Conservation (phyloP, 2,329 filamentous ascomycete genomes). For the Aspergillus sp. region DNA sequence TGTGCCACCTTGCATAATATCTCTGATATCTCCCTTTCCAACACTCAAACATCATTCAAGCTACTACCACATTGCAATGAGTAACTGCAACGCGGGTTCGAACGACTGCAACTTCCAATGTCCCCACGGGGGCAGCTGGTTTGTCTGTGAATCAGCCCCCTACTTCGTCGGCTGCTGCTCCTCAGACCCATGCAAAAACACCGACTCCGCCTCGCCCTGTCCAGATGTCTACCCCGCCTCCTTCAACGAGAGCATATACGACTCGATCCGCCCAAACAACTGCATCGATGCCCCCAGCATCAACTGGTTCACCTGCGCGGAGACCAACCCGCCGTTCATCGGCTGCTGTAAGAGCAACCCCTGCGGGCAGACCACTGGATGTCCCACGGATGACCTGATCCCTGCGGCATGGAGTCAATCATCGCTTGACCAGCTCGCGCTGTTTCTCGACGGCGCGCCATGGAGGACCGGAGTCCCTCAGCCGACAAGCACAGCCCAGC, state of each 20-base stretch:
- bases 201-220: slow-evolving; percentile 44
- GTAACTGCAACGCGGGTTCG: slow-evolving; percentile 1
- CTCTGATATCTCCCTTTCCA: background rate
- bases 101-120: slow-evolving; percentile 16
- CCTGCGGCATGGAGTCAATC: background rate
- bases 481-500: no score
- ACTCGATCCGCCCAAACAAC: background rate
- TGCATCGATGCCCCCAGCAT: background rate
- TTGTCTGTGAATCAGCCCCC: slow-evolving; percentile 19
- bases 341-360: background rate
- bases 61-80: background rate
- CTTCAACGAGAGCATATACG: background rate
- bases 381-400: background rate
- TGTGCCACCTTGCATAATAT: no score
- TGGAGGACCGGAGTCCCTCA: background rate
- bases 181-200: slow-evolving; percentile 21
- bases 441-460: background rate
- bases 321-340: background rate
- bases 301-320: background rate
- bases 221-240: slow-evolving; percentile 41
- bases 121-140: slow-evolving; percentile 23
- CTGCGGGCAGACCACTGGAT: background rate
- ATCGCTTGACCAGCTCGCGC: background rate
- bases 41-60: background rate
- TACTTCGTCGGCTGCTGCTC: slow-evolving; percentile 26